These are phyloP conservation scores for Ophiostoma sp. DNA, from an alignment of 2,329 filamentous ascomycete species.

Conservation along the genomic window DNA sequence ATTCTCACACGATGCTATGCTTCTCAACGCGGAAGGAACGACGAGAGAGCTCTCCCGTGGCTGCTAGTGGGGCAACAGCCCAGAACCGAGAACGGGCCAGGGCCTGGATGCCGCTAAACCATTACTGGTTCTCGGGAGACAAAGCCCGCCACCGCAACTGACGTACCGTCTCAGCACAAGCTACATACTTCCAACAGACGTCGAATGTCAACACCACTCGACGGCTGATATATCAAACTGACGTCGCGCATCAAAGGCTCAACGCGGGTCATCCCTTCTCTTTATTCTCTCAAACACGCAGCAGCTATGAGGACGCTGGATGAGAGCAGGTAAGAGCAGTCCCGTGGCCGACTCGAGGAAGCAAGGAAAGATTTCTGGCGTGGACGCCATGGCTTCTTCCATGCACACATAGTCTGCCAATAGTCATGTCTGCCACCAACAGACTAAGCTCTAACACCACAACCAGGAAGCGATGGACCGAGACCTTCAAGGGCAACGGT, in stretches of 20 bases:
- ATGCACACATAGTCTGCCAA: not conserved
- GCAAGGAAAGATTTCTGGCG: not conserved
- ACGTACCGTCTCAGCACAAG: constrained; percentile 9
- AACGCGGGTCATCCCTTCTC: not conserved
- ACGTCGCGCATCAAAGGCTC: not conserved
- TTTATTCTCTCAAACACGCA: not conserved
- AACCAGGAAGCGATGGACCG: constrained; percentile 61
- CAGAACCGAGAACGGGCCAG: not conserved
- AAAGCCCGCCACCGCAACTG: constrained; percentile 5
- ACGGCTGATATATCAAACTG: not conserved
- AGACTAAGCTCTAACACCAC: not conserved
- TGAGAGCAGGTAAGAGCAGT: constrained; percentile 45
- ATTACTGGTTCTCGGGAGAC: not conserved
- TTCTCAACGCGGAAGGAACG: not conserved
- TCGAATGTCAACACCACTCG: not conserved
- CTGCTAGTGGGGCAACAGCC: constrained; percentile 1
- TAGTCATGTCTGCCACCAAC: too few species aligned
- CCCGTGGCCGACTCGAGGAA: constrained; percentile 12
- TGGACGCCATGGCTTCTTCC: not conserved
- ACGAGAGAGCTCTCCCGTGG: not conserved
- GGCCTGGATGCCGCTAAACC: constrained; percentile 2
- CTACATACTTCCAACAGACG: not conserved
- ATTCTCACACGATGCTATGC: not conserved
- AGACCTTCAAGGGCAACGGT: constrained; percentile 53
- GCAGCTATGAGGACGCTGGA: constrained; percentile 48